These are phyloP conservation scores for Fallopia convolvulus DNA, from an alignment of 148 eudicot species.

Conservation along the genomic window DNA sequence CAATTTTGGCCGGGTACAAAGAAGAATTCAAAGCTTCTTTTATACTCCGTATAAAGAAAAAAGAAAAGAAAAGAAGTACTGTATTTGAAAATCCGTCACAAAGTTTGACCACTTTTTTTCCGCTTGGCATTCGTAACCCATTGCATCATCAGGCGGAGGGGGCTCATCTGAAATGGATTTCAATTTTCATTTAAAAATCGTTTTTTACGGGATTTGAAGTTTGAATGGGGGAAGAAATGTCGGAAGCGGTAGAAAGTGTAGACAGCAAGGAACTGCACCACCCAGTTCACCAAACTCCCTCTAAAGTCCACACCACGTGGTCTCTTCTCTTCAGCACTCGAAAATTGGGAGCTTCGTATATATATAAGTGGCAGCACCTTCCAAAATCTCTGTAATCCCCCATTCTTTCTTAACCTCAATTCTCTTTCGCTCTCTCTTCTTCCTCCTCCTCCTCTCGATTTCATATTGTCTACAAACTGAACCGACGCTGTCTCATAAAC, in stretches of 20 bases:
- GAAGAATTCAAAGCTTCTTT: background rate
- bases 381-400: background rate
- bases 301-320: conserved; percentile 26
- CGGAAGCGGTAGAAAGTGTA: conserved; percentile 9
- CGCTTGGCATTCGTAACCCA: background rate
- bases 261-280: background rate
- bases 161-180: background rate
- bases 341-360: background rate
- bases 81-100: background rate
- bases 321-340: conserved; percentile 4
- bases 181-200: background rate
- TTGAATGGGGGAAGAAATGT: conserved; percentile 4
- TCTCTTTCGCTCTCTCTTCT: background rate
- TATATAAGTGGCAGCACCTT: conserved; percentile 6
- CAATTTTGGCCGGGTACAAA: background rate
- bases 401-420: background rate
- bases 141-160: background rate
- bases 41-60: too few species aligned
- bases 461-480: background rate
- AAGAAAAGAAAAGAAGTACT: background rate
- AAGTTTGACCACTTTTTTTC: background rate
- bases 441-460: background rate
- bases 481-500: background rate
- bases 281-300: background rate
- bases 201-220: background rate